Evolutionary conservation across 2,329 filamentous ascomycete species (phyloP).

Genomic region (Penicillium sp.): DNA sequence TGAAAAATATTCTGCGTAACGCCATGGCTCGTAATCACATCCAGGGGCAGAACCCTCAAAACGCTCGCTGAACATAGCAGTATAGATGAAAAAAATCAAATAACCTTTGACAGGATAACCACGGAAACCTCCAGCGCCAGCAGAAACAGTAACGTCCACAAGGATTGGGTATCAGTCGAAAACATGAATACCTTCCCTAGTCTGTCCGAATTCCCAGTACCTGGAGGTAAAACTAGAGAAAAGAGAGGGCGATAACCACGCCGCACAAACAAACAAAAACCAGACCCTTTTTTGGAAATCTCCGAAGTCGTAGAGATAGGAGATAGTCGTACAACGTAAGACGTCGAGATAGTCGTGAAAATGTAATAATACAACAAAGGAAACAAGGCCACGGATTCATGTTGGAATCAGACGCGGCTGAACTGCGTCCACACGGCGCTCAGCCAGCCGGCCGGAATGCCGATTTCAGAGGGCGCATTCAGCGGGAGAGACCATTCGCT

Average conservation of each 20-base stretch:
- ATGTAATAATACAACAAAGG: constrained; percentile 27
- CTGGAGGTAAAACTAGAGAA: background rate
- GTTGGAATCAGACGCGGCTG: constrained; percentile 6
- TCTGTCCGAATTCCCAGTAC: background rate
- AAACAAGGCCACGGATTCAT: background rate
- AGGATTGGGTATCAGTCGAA: background rate
- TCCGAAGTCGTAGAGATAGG: constrained; percentile 11
- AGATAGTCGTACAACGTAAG: constrained; percentile 27
- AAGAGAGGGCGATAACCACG: background rate
- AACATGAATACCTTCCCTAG: background rate
- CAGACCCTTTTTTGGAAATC: constrained; percentile 1
- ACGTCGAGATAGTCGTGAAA: constrained; percentile 17
- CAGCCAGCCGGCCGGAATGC: constrained; percentile 34
- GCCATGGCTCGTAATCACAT: constrained; percentile 14
- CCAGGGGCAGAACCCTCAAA: background rate
- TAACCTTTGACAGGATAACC: background rate
- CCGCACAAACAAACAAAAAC: background rate
- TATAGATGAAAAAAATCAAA: background rate
- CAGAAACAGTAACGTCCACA: background rate
- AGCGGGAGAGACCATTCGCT: constrained; percentile 29
- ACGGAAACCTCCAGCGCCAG: background rate
- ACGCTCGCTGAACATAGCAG: background rate
- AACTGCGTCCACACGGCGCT: constrained; percentile 35
- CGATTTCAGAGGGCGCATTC: constrained; percentile 29
- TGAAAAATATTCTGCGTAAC: constrained; percentile 7